phyloP scores from a whole-genome alignment of 2,329 filamentous ascomycete species.

The Ophiostoma triangulosporum region DNA sequence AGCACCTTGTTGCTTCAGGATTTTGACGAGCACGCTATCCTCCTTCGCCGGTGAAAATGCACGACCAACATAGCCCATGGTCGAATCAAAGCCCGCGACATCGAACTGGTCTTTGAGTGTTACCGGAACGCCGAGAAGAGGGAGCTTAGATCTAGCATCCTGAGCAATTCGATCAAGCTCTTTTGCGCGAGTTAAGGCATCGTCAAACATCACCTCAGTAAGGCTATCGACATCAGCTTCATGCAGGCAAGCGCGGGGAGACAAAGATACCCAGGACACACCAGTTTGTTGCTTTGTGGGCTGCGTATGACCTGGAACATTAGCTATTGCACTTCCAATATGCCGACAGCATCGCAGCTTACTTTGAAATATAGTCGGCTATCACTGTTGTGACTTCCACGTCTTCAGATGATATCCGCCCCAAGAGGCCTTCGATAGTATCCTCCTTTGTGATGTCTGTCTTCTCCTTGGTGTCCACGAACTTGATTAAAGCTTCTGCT shows the following conservation, averaged over 20 bases:
- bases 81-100: constrained; percentile 9
- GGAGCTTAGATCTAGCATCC: constrained; percentile 19
- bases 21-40: constrained; percentile 10
- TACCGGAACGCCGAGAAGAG: constrained; percentile 30
- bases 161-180: constrained; percentile 20
- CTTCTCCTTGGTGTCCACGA: background rate
- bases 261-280: background rate
- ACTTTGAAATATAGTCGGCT: background rate
- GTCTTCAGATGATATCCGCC: background rate
- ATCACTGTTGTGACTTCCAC: background rate
- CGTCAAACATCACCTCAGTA: constrained; percentile 26
- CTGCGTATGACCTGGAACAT: background rate
- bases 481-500: background rate
- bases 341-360: too few relatives aligned
- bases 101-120: constrained; percentile 21
- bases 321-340: too few relatives aligned
- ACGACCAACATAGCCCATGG: constrained; percentile 23
- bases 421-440: background rate
- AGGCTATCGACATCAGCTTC: constrained; percentile 17
- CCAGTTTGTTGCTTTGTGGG: background rate
- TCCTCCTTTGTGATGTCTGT: background rate
- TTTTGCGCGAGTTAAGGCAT: constrained; percentile 20
- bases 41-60: constrained; percentile 3
- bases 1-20: constrained; percentile 19
- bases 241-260: background rate